Evolutionary conservation across 257 asterid species (phyloP).

Genomic region (Salvia hispanica): DNA sequence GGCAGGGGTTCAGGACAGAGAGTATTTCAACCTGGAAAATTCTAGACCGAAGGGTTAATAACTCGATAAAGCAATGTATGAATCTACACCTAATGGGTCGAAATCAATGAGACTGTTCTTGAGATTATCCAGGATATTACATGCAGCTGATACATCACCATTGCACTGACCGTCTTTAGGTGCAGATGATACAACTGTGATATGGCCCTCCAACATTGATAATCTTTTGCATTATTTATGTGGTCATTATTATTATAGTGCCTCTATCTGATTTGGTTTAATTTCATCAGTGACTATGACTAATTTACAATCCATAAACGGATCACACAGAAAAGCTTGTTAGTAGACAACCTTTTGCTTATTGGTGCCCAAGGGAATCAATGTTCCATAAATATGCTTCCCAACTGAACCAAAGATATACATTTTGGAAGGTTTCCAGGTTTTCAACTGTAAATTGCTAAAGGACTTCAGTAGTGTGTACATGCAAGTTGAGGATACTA

Average conservation of each 20-base stretch:
- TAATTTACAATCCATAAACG: background rate
- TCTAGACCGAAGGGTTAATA: background rate
- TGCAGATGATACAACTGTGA: background rate
- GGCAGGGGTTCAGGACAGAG: background rate
- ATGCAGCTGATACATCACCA: background rate
- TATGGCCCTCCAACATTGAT: background rate
- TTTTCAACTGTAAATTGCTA: background rate
- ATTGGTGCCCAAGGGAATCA: background rate
- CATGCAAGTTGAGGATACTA: constrained; percentile 16
- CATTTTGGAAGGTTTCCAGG: background rate
- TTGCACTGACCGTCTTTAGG: background rate
- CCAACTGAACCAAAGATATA: constrained; percentile 10
- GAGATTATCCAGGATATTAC: background rate
- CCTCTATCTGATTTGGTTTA: background rate
- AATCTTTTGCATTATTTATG: background rate
- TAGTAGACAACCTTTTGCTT: background rate
- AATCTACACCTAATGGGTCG: background rate
- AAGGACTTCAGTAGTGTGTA: background rate
- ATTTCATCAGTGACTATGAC: background rate
- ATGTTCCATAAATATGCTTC: constrained; percentile 4
- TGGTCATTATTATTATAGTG: background rate
- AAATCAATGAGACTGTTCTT: background rate
- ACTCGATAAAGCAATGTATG: background rate
- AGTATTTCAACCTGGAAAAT: background rate
- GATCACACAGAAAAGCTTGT: background rate